A percentile compares a stretch with the other conserved stretches of the same genome.
Conservation (phyloP, 225 moss, liverwort and hornwort species). For the Thuidium tamariscinum region DNA sequence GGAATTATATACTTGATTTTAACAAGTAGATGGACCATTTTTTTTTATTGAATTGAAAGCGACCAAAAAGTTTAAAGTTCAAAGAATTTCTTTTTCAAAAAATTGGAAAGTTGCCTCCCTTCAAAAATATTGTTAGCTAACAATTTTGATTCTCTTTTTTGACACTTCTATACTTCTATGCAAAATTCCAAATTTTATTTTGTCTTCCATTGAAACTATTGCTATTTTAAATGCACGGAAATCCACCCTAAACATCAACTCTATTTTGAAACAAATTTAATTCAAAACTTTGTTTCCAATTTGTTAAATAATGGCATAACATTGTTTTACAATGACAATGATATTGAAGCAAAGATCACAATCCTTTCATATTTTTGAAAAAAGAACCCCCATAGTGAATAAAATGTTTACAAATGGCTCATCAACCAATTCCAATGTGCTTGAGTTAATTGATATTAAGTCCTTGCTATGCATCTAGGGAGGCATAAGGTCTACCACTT, state of each 20-base stretch:
- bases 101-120: neutral
- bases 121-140: neutral
- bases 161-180: neutral
- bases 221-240: neutral
- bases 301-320: no score
- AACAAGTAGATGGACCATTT: neutral
- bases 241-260: no score
- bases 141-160: neutral
- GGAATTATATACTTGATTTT: neutral
- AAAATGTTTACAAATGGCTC: no score
- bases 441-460: no score
- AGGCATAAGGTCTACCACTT: no score
- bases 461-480: no score
- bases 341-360: no score
- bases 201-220: no score
- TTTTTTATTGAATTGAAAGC: neutral
- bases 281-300: neutral
- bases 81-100: accelerated
- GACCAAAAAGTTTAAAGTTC: neutral
- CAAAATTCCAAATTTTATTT: neutral
- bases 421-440: no score
- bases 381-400: accelerated
- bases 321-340: no score
- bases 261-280: no score
- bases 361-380: no score